A percentile compares a stretch with the other conserved stretches of the same genome.
phyloP scores from a whole-genome alignment of 1,284 basidiomycete genomes.

The Cutaneotrichosporon arboriforme region DNA sequence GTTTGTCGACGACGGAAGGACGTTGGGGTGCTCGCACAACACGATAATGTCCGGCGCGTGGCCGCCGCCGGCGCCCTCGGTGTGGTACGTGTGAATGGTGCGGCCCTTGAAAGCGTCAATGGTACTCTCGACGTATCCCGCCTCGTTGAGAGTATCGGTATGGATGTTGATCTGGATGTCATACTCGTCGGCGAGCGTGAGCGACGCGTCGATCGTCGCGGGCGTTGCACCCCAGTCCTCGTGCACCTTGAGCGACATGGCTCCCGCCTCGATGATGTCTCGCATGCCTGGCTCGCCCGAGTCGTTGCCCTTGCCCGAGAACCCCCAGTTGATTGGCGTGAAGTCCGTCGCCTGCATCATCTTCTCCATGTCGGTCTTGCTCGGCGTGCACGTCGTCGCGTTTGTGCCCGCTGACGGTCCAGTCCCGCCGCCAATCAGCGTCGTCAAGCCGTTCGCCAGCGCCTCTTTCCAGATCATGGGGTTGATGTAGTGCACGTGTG shows the following conservation, averaged over 20 bases:
- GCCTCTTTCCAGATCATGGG: conserved; percentile 71
- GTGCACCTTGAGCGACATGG: conserved; percentile 87
- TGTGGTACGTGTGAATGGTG: conserved; percentile 98
- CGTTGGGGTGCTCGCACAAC: conserved; percentile 82
- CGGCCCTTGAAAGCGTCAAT: conserved; percentile 83
- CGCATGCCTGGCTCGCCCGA: conserved; percentile 63
- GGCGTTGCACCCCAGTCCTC: conserved; percentile 99
- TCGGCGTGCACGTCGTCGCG: conserved; percentile 93
- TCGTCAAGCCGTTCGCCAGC: conserved; percentile 62
- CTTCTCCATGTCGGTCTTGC: conserved; percentile 74
- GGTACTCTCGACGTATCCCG: conserved; percentile 66
- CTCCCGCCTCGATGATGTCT: conserved; percentile 83
- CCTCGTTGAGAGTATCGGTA: conserved; percentile 93
- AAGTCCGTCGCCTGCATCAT: conserved; percentile 87
- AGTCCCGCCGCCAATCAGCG: conserved; percentile 86
- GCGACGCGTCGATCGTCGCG: conserved; percentile 68
- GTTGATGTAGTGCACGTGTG: conserved; percentile 89
- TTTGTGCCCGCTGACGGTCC: conserved; percentile 85
- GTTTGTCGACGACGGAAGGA: conserved; percentile 96
- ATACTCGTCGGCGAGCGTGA: conserved; percentile 82
- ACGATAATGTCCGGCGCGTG: conserved; percentile 98
- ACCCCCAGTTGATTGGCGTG: conserved; percentile 84
- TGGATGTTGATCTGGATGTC: conserved; percentile 98
- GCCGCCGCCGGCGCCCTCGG: conserved; percentile 89
- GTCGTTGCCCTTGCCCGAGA: conserved; percentile 94